A percentile compares a stretch with the other conserved stretches of the same genome.
phyloP scores from a whole-genome alignment of 495 filamentous ascomycete genomes.

The Penicillium lividum region DNA sequence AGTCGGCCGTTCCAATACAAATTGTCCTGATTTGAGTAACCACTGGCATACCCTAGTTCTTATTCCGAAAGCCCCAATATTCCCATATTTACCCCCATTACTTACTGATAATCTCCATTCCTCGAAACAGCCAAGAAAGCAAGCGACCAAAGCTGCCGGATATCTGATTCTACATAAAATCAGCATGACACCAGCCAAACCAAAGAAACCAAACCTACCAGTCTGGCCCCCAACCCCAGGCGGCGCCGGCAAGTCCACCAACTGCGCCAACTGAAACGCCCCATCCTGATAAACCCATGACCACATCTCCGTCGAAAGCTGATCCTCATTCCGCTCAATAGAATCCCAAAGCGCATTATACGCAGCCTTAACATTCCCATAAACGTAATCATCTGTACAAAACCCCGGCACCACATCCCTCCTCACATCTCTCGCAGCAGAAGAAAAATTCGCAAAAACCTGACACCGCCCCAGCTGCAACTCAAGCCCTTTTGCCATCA shows the following conservation, averaged over 20 bases:
- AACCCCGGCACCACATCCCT: conserved; percentile 35
- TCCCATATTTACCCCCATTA: background rate
- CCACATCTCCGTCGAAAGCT: conserved; percentile 63
- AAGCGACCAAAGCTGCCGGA: conserved; percentile 27
- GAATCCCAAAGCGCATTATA: conserved; percentile 63
- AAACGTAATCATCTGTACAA: conserved; percentile 48
- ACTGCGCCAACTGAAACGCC: conserved; percentile 49
- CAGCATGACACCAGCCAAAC: background rate
- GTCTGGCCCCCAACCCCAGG: conserved; percentile 43
- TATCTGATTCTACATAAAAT: conserved; percentile 23
- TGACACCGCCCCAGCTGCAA: conserved; percentile 49
- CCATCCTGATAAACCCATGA: conserved; percentile 56
- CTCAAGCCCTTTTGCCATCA: conserved; percentile 62
- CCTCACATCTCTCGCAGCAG: background rate
- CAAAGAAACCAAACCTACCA: conserved; percentile 23
- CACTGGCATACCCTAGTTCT: no score
- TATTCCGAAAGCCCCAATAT: no score
- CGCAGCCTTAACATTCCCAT: conserved; percentile 50
- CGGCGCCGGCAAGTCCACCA: conserved; percentile 54
- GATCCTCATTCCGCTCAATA: conserved; percentile 53
- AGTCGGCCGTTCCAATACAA: no score
- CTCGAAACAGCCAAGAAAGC: conserved; percentile 24
- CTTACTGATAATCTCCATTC: conserved; percentile 18
- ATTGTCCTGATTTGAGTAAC: no score
- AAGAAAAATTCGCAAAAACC: conserved; percentile 15